A percentile compares a stretch with the other conserved stretches of the same genome.
phyloP scores from a whole-genome alignment of 805 yeast species.

The Candida nonsorbophila region DNA sequence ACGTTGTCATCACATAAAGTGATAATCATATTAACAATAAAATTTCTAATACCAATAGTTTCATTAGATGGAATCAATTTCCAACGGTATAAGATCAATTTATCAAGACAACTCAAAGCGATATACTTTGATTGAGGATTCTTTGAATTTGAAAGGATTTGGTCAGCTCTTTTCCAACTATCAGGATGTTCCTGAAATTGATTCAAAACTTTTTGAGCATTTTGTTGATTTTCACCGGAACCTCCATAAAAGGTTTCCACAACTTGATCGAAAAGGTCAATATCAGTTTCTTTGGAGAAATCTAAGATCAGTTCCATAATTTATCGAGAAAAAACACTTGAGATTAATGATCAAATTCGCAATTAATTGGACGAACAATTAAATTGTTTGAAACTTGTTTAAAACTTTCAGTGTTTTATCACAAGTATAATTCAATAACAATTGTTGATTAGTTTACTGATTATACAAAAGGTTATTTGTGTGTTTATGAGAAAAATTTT shows the following conservation, averaged over 20 bases:
- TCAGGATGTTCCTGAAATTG: conserved; percentile 91
- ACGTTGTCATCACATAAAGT: conserved; percentile 81
- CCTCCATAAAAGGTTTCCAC: conserved; percentile 84
- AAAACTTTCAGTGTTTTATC: too few relatives aligned
- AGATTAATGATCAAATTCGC: too few relatives aligned
- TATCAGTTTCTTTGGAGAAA: conserved; percentile 79
- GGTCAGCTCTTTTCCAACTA: conserved; percentile 92
- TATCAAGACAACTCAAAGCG: conserved; percentile 86
- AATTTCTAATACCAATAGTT: conserved; percentile 88
- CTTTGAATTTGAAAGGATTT: conserved; percentile 70
- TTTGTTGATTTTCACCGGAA: conserved; percentile 60
- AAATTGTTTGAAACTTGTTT: too few relatives aligned
- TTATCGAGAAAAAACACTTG: too few relatives aligned
- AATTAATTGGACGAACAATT: too few relatives aligned
- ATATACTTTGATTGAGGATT: conserved; percentile 89
- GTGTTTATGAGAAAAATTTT: too few relatives aligned
- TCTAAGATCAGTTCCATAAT: conserved; percentile 87
- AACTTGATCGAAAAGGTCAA: conserved; percentile 71
- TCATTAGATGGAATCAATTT: conserved; percentile 85
- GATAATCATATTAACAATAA: conserved; percentile 89
- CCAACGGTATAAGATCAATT: conserved; percentile 89
- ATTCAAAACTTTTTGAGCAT: conserved; percentile 67
- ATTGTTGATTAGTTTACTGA: too few relatives aligned
- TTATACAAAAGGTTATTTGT: too few relatives aligned
- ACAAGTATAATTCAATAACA: too few relatives aligned